phyloP scores from a whole-genome alignment of 75 land plant genomes.

The Pinus tabuliformis region DNA sequence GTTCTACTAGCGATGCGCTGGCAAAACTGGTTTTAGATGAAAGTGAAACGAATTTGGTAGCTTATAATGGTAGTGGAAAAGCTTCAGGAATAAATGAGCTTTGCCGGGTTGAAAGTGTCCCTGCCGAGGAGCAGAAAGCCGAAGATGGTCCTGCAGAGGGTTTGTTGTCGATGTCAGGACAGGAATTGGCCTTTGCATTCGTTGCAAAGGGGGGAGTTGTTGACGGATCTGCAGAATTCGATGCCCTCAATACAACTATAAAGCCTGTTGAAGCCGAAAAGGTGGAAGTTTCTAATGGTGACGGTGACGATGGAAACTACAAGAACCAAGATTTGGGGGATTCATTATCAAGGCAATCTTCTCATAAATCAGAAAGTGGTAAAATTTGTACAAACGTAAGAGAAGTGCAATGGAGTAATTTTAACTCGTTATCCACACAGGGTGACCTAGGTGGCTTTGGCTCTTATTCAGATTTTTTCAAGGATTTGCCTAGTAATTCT shows the following conservation, averaged over 20 bases:
- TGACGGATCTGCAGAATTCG: slow-evolving; percentile 2
- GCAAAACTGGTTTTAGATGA: slow-evolving; percentile 9
- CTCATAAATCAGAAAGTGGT: neutral
- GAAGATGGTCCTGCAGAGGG: slow-evolving; percentile 2
- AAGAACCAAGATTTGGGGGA: neutral
- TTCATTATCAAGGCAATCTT: neutral
- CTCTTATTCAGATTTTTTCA: slow-evolving; percentile 70
- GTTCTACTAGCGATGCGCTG: slow-evolving; percentile 15
- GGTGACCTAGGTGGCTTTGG: slow-evolving; percentile 41
- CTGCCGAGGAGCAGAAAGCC: neutral
- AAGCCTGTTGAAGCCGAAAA: neutral
- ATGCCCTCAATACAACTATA: neutral
- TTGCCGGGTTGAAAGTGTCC: neutral
- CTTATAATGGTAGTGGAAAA: neutral
- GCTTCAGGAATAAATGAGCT: neutral
- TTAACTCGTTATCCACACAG: slow-evolving; percentile 25
- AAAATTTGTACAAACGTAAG: slow-evolving; percentile 26
- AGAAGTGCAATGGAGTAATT: slow-evolving; percentile 76
- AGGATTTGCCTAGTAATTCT: slow-evolving; percentile 20
- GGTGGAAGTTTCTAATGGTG: neutral
- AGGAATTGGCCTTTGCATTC: neutral
- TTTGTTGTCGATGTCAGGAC: too few relatives aligned
- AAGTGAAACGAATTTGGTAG: neutral
- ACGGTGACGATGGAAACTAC: neutral
- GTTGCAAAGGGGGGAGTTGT: neutral